Evolutionary conservation across 352 stramenopile species (phyloP).

Genomic region (Phytophthora pistaciae): DNA sequence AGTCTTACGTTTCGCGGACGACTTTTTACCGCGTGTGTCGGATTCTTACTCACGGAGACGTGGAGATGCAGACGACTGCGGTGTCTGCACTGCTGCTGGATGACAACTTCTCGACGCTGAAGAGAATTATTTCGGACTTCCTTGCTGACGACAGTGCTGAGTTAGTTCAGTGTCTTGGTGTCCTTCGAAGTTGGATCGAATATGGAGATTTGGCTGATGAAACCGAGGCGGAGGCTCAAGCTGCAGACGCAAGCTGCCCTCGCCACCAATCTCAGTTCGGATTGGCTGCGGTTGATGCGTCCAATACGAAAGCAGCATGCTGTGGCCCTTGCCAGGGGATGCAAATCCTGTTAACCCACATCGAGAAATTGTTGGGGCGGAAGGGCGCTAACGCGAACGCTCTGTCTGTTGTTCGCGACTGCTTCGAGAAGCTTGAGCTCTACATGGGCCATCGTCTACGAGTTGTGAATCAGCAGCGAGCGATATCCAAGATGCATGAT

Average conservation of each 20-base stretch:
- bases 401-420: neutral
- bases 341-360: neutral
- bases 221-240: no score
- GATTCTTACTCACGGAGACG: neutral
- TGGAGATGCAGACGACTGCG: neutral
- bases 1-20: neutral
- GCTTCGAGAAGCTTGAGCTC: constrained; percentile 10
- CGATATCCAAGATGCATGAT: neutral
- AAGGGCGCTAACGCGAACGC: constrained; percentile 1
- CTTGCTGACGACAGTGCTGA: neutral
- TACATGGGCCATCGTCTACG: constrained; percentile 7
- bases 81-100: neutral
- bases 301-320: neutral
- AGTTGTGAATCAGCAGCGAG: constrained; percentile 1
- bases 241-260: neutral
- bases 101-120: constrained; percentile 1
- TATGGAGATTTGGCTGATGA: neutral
- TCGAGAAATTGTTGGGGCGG: neutral
- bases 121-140: neutral
- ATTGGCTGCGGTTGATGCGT: neutral
- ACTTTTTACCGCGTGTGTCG: constrained; percentile 8
- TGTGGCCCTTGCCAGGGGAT: constrained; percentile 5
- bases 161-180: neutral
- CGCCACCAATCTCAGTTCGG: neutral
- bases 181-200: neutral